Conservation (phyloP, 2,329 filamentous ascomycete species). For the Verticillium alfalfae region DNA sequence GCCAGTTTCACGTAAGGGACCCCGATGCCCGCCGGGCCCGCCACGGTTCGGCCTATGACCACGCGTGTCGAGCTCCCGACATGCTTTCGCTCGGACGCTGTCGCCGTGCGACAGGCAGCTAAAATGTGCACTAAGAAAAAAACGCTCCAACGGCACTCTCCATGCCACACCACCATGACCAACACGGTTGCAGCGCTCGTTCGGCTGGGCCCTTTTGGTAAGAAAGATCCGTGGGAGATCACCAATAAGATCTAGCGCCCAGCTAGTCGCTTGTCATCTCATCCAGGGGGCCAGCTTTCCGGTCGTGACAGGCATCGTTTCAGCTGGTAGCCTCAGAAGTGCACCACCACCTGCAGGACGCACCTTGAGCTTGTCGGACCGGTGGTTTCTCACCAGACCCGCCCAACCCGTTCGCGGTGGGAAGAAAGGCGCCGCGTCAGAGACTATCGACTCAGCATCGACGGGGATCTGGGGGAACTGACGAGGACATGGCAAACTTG, state of each 20-base stretch:
- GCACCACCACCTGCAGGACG: not conserved
- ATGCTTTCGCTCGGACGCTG: not conserved
- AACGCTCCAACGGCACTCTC: not conserved
- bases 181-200: not conserved
- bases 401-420: not conserved
- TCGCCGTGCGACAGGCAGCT: not conserved
- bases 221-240: not conserved
- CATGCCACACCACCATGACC: not conserved
- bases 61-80: not conserved
- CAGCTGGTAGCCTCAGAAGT: not conserved
- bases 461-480: not conserved
- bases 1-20: not conserved
- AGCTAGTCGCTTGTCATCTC: not conserved
- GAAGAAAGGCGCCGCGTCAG: not conserved
- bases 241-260: not conserved
- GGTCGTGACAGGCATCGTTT: not conserved
- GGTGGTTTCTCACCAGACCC: not conserved
- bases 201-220: not conserved
- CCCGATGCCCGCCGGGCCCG: not conserved
- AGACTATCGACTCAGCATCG: not conserved
- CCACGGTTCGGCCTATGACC: not conserved
- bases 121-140: not conserved
- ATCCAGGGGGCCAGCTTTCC: not conserved
- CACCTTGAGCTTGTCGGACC: not conserved
- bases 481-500: not conserved